phyloP scores from a whole-genome alignment of 371 early-diverging fungal species.

The Thermomucor indicae-seudaticae region DNA sequence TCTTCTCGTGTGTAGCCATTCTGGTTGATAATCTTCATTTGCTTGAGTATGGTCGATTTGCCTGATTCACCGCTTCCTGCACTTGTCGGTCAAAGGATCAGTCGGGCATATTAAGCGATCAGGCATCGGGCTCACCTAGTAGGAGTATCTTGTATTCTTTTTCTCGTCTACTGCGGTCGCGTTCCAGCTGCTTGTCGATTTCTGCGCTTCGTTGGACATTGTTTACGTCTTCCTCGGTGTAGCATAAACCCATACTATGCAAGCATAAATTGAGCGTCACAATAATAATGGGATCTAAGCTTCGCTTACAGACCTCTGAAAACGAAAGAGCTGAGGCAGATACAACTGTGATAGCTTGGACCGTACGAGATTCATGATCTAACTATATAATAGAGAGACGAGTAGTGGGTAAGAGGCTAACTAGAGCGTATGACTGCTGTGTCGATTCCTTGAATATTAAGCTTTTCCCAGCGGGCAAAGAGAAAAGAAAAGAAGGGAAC shows the following conservation, averaged over 20 bases:
- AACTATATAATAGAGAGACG: too few relatives aligned
- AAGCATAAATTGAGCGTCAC: conserved; percentile 1
- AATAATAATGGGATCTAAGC: not conserved
- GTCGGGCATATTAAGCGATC: not conserved
- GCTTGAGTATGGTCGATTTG: conserved; percentile 84
- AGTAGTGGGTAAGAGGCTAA: not conserved
- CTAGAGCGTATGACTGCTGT: too few relatives aligned
- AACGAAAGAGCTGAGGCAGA: conserved; percentile 16
- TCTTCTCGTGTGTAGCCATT: conserved; percentile 80
- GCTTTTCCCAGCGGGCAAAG: not conserved
- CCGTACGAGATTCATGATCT: conserved; percentile 11
- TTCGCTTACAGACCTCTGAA: conserved; percentile 12
- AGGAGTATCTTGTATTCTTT: conserved; percentile 63
- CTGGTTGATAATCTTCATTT: conserved; percentile 89
- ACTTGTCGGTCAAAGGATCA: not conserved
- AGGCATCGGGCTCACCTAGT: conserved; percentile 52
- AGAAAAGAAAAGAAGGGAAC: conserved; percentile 2
- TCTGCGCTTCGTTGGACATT: conserved; percentile 43
- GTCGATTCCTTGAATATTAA: too few relatives aligned
- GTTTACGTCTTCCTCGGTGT: conserved; percentile 51
- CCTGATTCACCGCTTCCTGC: conserved; percentile 85
- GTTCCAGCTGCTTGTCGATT: conserved; percentile 58
- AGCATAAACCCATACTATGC: conserved; percentile 53
- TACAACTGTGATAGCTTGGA: conserved; percentile 14
- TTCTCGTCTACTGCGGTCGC: conserved; percentile 53